These are phyloP conservation scores for Zopfochytrium polystomum DNA, from an alignment of 371 early-diverging fungal genomes.

Conservation along the genomic window DNA sequence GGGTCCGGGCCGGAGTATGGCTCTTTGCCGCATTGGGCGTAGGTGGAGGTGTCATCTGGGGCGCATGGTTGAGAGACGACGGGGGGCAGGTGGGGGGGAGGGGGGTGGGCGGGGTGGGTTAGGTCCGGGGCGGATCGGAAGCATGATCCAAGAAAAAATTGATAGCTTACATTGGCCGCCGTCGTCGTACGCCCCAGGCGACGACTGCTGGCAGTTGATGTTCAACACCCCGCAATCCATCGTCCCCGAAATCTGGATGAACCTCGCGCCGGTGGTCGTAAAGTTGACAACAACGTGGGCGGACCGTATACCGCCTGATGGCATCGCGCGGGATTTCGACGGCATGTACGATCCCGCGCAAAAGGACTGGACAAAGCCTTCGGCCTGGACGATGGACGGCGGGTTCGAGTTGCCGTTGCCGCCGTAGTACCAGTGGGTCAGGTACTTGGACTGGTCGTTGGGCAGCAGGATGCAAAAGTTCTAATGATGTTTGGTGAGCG, in stretches of 20 bases:
- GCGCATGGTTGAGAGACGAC: neutral
- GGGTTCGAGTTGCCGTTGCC: constrained; percentile 15
- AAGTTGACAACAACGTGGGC: constrained; percentile 27
- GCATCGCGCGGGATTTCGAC: constrained; percentile 15
- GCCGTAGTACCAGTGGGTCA: constrained; percentile 12
- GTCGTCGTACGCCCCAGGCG: constrained; percentile 24
- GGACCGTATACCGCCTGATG: constrained; percentile 13
- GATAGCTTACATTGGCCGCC: constrained; percentile 22
- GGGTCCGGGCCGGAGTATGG: constrained; percentile 30
- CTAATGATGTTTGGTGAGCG: neutral
- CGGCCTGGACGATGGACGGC: constrained; percentile 32
- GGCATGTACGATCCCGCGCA: constrained; percentile 33
- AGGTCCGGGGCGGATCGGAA: no score
- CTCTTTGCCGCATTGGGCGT: constrained; percentile 30
- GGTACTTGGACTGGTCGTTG: constrained; percentile 17
- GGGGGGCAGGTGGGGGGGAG: no score
- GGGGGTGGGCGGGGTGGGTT: no score
- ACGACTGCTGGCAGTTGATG: constrained; percentile 22
- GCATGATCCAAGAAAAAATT: constrained; percentile 1
- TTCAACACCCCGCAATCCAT: constrained; percentile 22
- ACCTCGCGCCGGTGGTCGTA: constrained; percentile 11
- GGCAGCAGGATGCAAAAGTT: constrained; percentile 34
- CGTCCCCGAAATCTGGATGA: constrained; percentile 21
- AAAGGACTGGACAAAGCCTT: constrained; percentile 28
- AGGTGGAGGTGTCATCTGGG: constrained; percentile 12